phyloP scores from a whole-genome alignment of 768 basidiomycete species.

The Lentinus tigrinus region DNA sequence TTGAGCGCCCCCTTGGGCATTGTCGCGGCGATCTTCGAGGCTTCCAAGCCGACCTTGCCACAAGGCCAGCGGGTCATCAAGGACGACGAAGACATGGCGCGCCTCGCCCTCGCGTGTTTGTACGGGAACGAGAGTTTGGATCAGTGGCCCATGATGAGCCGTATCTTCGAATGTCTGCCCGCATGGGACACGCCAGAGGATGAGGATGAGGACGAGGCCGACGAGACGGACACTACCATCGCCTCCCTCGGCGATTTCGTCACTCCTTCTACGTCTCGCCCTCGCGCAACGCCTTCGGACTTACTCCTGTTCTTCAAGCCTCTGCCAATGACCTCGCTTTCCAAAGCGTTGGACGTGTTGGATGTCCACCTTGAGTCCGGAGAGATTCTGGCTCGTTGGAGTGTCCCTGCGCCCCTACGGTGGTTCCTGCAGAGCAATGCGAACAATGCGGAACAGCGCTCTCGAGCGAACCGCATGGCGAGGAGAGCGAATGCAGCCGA shows the following conservation, averaged over 20 bases:
- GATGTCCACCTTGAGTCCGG: constrained; percentile 94
- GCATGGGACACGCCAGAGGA: constrained; percentile 69
- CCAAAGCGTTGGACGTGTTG: constrained; percentile 82
- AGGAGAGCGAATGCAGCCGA: constrained; percentile 58
- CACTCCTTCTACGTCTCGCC: constrained; percentile 63
- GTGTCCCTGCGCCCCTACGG: constrained; percentile 74
- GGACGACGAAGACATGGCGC: constrained; percentile 80
- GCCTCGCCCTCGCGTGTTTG: constrained; percentile 82
- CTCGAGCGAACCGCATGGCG: constrained; percentile 87
- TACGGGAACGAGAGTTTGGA: constrained; percentile 77
- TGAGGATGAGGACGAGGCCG: constrained; percentile 60
- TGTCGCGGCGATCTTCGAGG: constrained; percentile 78
- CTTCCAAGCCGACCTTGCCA: constrained; percentile 87
- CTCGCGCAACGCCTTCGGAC: constrained; percentile 60
- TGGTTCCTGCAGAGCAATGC: constrained; percentile 85
- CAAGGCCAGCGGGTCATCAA: constrained; percentile 68
- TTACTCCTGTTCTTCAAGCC: constrained; percentile 82
- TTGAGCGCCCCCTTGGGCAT: constrained; percentile 66
- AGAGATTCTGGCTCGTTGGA: constrained; percentile 89
- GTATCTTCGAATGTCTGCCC: constrained; percentile 94
- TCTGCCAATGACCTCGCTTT: constrained; percentile 70
- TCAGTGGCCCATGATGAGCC: constrained; percentile 83
- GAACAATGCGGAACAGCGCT: constrained; percentile 67
- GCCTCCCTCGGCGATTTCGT: constrained; percentile 79
- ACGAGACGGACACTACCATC: constrained; percentile 80